Base-by-base conservation (phyloP, 2,329 filamentous ascomycete genomes). In the Fusarium gaditjirri region DNA sequence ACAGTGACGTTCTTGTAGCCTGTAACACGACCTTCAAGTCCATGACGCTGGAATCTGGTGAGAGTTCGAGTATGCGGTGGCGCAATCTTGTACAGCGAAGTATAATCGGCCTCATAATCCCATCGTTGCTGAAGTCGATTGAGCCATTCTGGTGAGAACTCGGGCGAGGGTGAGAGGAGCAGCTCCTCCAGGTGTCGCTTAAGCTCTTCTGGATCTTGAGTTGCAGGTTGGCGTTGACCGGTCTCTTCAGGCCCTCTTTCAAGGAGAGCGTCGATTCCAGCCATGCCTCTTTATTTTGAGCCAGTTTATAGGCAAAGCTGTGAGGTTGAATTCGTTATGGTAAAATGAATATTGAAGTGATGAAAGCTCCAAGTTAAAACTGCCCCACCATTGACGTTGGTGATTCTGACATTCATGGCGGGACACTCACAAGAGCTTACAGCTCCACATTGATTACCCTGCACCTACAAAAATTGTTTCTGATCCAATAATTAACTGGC, bases 1-100 rank as follows among this genome's bases (percentile, higher is more conserved):
- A 98, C 91, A 2, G 96, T 98, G 55, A 98, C 93, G 80, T 98
- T 96, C 78, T 92, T 93, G 82, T 99, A 98, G 55, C 95, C 95
- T 13, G 94, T 97, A 29, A 99, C 95, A 57, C 92, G 89, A 27
- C 96, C 96, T 82, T 98, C 94, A 19, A 98, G 87, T 10, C 96
- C 96, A 82, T 97, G 94, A 61, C 96, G 89, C 47, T 91, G 92
- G 81, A 99, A 99, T 35, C 96, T 91, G 33, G 94, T 97, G 74
- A 98, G 92, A n/a, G 95, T 98, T 64, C 96, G 90, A 21, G 94
- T 95, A 82, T 98, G 96, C 0, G 95, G 97, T 7, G 94, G 93
- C 3, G 94, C 94, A 60, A 98, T 88, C 71, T 92, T 90, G 82
- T 97, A 97, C 23, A 98, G 88, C 62, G 94, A 91, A n/a, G 90